phyloP scores from a whole-genome alignment of 2,329 filamentous ascomycete genomes.

The Epichloe hybrida region DNA sequence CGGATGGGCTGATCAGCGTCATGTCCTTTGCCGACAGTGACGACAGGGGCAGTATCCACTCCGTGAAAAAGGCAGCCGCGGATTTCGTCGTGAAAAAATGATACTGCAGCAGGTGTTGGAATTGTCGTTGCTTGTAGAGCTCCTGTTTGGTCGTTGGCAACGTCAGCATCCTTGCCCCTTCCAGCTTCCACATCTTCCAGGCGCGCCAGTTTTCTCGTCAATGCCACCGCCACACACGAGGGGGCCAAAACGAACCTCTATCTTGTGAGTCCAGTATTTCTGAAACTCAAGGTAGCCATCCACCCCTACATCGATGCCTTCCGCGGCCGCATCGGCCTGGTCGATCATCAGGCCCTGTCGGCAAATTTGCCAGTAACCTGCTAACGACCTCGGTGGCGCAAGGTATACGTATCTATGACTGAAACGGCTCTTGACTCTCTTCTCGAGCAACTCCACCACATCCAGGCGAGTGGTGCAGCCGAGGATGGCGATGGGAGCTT shows the following conservation, averaged over 20 bases:
- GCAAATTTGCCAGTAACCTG: constrained; percentile 69
- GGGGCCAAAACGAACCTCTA: constrained; percentile 33
- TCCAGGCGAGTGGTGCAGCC: constrained; percentile 85
- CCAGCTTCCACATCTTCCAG: not conserved
- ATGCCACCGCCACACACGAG: not conserved
- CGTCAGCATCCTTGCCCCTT: not conserved
- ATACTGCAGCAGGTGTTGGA: constrained; percentile 51
- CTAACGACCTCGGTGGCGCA: constrained; percentile 58
- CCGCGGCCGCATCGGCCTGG: constrained; percentile 39
- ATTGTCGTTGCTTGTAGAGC: constrained; percentile 40
- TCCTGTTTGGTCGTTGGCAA: constrained; percentile 20
- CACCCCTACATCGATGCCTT: constrained; percentile 32
- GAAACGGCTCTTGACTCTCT: constrained; percentile 94
- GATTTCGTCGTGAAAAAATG: constrained; percentile 65
- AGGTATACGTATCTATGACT: constrained; percentile 90
- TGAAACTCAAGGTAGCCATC: constrained; percentile 40
- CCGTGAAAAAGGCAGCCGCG: constrained; percentile 51
- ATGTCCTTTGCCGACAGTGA: constrained; percentile 34
- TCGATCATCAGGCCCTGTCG: constrained; percentile 55
- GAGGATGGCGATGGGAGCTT: constrained; percentile 89
- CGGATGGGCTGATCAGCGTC: constrained; percentile 28
- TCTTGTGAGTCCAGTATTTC: constrained; percentile 44
- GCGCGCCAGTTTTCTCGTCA: not conserved
- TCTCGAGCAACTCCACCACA: constrained; percentile 86
- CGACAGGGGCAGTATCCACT: constrained; percentile 54